Evolutionary conservation across 768 basidiomycete species (phyloP).

Genomic region (Candolleomyces eurysporus): DNA sequence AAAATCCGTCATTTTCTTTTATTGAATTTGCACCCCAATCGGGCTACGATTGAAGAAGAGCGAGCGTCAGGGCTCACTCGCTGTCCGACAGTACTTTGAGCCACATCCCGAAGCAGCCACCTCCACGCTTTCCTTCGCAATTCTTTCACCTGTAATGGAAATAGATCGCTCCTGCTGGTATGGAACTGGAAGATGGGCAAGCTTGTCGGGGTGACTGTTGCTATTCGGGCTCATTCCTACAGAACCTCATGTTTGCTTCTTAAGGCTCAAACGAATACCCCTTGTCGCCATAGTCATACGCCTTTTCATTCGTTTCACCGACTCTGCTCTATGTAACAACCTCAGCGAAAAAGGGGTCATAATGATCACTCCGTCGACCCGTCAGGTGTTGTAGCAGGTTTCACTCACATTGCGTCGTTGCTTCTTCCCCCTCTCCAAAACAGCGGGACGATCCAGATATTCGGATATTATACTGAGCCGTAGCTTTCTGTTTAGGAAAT

Average conservation of each 20-base stretch:
- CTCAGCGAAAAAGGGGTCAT: conserved; percentile 32
- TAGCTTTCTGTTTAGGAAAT: no score
- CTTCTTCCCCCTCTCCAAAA: background rate
- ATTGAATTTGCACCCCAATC: conserved; percentile 5
- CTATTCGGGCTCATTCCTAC: background rate
- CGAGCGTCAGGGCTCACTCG: conserved; percentile 40
- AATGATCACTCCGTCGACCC: conserved; percentile 40
- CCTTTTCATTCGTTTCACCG: conserved; percentile 47
- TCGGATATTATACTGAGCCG: conserved; percentile 2
- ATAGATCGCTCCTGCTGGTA: conserved; percentile 32
- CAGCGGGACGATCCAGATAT: background rate
- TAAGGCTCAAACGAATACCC: conserved; percentile 26
- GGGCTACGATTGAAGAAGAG: conserved; percentile 7
- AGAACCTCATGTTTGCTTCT: background rate
- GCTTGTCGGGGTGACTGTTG: conserved; percentile 37
- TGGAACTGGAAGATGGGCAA: conserved; percentile 55
- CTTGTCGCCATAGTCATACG: conserved; percentile 29
- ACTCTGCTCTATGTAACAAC: conserved; percentile 44
- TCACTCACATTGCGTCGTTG: conserved; percentile 5
- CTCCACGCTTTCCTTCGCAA: conserved; percentile 24
- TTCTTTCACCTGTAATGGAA: conserved; percentile 30
- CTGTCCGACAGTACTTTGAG: conserved; percentile 38
- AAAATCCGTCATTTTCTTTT: background rate
- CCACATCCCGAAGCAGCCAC: conserved; percentile 40
- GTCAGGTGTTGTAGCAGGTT: conserved; percentile 2